A percentile compares a stretch with the other conserved stretches of the same genome.
These are phyloP conservation scores for Talaromyces ruber DNA, from an alignment of 495 filamentous ascomycete genomes.

Conservation along the genomic window DNA sequence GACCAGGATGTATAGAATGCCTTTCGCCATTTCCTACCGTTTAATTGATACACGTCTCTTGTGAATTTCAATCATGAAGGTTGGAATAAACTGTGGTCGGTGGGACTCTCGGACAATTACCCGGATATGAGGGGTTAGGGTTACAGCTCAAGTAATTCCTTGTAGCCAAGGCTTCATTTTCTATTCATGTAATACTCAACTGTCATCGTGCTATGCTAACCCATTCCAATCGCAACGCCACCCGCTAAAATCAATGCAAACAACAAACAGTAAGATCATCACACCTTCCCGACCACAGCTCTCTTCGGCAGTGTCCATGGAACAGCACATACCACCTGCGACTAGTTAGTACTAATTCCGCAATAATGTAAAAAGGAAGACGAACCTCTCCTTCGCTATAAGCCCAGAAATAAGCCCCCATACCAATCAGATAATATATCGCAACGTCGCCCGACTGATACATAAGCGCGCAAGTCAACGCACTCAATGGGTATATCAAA, in stretches of 20 bases:
- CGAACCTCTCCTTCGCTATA: constrained; percentile 94
- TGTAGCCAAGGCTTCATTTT: neutral
- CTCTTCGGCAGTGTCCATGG: constrained; percentile 47
- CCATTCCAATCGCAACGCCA: neutral
- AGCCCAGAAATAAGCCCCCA: constrained; percentile 90
- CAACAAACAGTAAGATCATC: neutral
- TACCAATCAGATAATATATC: constrained; percentile 83
- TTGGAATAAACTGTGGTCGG: neutral
- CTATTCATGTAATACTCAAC: neutral
- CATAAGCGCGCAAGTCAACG: constrained; percentile 65
- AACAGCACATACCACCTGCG: constrained; percentile 44
- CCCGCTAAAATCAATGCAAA: neutral
- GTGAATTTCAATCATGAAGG: too few species aligned
- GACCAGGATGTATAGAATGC: neutral
- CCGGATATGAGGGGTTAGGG: neutral
- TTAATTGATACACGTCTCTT: neutral
- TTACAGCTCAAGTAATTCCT: neutral
- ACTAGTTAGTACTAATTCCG: neutral
- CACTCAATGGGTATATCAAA: constrained; percentile 70
- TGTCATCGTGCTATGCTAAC: neutral
- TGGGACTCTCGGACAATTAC: neutral
- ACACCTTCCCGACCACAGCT: neutral
- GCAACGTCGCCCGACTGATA: constrained; percentile 93
- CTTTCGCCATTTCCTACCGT: neutral
- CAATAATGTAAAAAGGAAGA: constrained; percentile 8